Evolutionary conservation across 2,329 filamentous ascomycete species (phyloP), one percentile per base, ranked within the genome.

Genomic region (Corinectria fuckeliana): DNA sequence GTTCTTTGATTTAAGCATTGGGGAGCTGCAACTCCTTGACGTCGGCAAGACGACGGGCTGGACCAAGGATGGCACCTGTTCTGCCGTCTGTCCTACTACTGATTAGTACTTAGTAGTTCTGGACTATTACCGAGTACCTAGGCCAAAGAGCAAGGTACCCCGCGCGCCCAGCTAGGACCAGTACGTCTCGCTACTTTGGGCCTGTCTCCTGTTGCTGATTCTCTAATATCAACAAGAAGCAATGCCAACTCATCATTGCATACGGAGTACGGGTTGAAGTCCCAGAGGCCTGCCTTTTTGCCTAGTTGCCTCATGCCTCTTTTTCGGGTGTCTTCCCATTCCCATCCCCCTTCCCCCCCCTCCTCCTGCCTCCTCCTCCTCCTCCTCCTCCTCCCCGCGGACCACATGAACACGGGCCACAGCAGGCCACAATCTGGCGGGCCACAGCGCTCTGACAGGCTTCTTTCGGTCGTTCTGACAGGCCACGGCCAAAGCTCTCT

Each of bases 191-290:
- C 65, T 64, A 64, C 61, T 38, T 69, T 55, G 57, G 63, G 54
- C 55, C 56, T 53, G 55, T 61, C 51, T 65, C 49, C 54, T 63
- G 60, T 65, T 70, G 61, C 69, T 69, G 56, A 66, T 65, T 76
- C 71, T 74, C 80, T 81, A 83, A 82, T 81, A 79, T 82, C 80
- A 80, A 84, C 79, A 79, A 72, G 68, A 71, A 76, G 84, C 83
- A 86, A 77, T 90, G 88, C 87, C 88, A 91, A 85, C 88, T 88
- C 88, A 91, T 90, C 88, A 86, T 77, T 90, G 87, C 88, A 88
- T 91, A 82, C 82, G 80, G 77, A 76, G 88, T 91, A 82, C 82
- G 80, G 77, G 76, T 76, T 76, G 76, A 76, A 74, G 76, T 70
- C 49, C 55, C 52, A 50, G 48, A 59, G 56, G 57, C 62, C 57